These are phyloP conservation scores for Pilatotrama ljubarskyi DNA, from an alignment of 768 basidiomycete genomes.

Conservation along the genomic window DNA sequence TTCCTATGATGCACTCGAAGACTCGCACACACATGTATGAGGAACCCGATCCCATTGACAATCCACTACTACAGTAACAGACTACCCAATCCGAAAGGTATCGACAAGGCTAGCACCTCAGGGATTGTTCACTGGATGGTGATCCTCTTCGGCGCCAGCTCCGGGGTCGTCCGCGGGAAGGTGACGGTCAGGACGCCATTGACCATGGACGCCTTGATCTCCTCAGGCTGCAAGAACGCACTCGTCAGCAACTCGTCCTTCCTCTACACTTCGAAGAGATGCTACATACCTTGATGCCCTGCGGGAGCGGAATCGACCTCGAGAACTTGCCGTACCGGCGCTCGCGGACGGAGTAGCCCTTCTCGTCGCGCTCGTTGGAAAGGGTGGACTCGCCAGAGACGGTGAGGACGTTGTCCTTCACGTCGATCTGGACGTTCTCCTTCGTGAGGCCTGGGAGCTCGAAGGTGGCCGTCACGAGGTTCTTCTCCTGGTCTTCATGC, in stretches of 20 bases:
- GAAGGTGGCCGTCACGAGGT: slow-evolving; percentile 52
- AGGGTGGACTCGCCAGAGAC: slow-evolving; percentile 48
- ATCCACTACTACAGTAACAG: background rate
- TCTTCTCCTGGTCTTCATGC: slow-evolving; percentile 46
- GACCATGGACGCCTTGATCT: slow-evolving; percentile 46
- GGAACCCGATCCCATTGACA: background rate
- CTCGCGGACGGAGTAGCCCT: slow-evolving; percentile 36
- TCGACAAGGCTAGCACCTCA: background rate
- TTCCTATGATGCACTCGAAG: background rate
- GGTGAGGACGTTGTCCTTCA: slow-evolving; percentile 48
- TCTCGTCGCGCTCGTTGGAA: slow-evolving; percentile 36
- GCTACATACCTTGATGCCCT: slow-evolving; percentile 29
- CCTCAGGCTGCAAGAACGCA: slow-evolving; percentile 24
- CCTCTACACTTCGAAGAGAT: background rate
- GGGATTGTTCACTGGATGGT: slow-evolving; percentile 24
- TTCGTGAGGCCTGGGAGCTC: slow-evolving; percentile 57
- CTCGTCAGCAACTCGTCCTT: background rate
- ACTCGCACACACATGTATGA: background rate
- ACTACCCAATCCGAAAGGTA: background rate
- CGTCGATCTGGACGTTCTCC: slow-evolving; percentile 51
- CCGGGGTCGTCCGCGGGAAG: slow-evolving; percentile 48
- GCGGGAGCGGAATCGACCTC: slow-evolving; percentile 27
- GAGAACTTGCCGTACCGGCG: slow-evolving; percentile 31
- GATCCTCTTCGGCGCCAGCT: slow-evolving; percentile 47
- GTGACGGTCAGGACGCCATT: slow-evolving; percentile 47